Conservation (phyloP, 2,329 filamentous ascomycete genomes). For the Aspergillus amoenus region DNA sequence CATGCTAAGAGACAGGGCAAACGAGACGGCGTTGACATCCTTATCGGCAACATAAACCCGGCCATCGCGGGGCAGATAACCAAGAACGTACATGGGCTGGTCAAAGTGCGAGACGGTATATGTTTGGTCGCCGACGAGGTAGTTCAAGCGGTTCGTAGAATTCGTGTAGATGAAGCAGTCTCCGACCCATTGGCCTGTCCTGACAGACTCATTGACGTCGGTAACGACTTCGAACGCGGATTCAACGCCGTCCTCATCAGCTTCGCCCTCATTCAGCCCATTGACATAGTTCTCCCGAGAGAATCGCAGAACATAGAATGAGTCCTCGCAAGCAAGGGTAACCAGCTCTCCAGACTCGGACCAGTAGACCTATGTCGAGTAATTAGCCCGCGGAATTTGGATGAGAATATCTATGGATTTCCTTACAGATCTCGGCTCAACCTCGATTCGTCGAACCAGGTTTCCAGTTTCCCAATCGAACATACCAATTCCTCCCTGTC, state of each 20-base stretch:
- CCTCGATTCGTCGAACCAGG: constrained; percentile 88
- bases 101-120: constrained; percentile 98
- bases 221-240: constrained; percentile 94
- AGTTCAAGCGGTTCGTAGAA: constrained; percentile 93
- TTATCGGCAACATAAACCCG: constrained; percentile 94
- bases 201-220: constrained; percentile 89
- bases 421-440: constrained; percentile 61
- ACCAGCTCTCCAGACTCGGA: constrained; percentile 95
- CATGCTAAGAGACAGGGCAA: constrained; percentile 84
- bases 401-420: not conserved
- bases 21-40: constrained; percentile 88
- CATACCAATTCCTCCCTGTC: constrained; percentile 90
- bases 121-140: constrained; percentile 94
- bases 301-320: constrained; percentile 90
- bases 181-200: constrained; percentile 95
- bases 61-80: constrained; percentile 94
- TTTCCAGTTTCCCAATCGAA: constrained; percentile 94
- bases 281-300: constrained; percentile 85
- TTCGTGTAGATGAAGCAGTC: constrained; percentile 99
- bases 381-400: constrained; percentile 8
- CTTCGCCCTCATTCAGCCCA: constrained; percentile 75
- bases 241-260: constrained; percentile 90
- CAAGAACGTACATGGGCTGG: constrained; percentile 88
- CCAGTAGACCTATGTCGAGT: constrained; percentile 78
- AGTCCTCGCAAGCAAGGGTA: constrained; percentile 88